phyloP scores from a whole-genome alignment of 1,284 basidiomycete species.

The Ceratobasidium sp. region DNA sequence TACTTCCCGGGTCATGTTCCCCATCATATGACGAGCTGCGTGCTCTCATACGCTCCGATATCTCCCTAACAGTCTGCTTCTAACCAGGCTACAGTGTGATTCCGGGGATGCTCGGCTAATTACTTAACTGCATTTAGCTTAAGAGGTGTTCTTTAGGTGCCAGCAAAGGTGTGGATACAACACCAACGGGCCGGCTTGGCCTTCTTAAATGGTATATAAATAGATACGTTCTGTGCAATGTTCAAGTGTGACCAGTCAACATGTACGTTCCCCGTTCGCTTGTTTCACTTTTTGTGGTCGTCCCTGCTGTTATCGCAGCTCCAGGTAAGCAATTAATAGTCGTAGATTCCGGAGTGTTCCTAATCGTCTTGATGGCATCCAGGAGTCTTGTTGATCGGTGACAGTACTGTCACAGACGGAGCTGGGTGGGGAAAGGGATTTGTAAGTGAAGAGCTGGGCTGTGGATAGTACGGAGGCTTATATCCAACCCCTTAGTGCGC shows the following conservation, averaged over 20 bases:
- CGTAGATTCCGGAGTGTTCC: background rate
- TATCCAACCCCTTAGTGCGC: slow-evolving; percentile 16
- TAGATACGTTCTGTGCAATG: background rate
- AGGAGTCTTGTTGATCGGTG: slow-evolving; percentile 32
- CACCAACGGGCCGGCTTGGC: slow-evolving; percentile 7
- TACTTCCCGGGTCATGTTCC: slow-evolving; percentile 1
- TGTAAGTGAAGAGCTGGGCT: background rate
- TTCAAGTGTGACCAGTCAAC: background rate
- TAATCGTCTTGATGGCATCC: background rate
- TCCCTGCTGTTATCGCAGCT: slow-evolving; percentile 23
- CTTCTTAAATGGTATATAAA: background rate
- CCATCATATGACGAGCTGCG: slow-evolving; percentile 11
- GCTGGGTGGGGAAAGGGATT: slow-evolving; percentile 40
- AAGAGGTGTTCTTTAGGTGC: slow-evolving; percentile 2
- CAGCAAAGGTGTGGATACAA: slow-evolving; percentile 1
- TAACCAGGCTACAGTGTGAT: background rate
- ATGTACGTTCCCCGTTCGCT: slow-evolving; percentile 8
- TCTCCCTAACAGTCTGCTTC: background rate
- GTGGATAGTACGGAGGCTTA: too few species aligned
- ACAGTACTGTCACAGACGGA: slow-evolving; percentile 36
- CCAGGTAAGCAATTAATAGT: background rate
- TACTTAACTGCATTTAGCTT: background rate
- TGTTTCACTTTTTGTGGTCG: slow-evolving; percentile 8
- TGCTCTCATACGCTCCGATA: background rate
- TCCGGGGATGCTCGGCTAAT: too few species aligned